phyloP scores from a whole-genome alignment of 345 rosid genomes.

The Syzygium oleosum region DNA sequence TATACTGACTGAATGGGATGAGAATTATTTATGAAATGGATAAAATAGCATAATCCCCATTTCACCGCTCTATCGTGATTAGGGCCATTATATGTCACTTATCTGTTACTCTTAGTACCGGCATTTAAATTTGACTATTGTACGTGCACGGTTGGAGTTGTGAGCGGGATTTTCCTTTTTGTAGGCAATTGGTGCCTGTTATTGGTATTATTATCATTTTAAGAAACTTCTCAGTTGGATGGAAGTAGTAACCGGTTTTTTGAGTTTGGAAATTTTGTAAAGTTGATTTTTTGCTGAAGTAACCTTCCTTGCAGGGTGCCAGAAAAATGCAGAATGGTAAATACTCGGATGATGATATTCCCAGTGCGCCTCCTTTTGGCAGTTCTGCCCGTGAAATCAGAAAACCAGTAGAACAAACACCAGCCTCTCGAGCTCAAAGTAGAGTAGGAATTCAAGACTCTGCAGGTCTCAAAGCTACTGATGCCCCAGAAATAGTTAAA shows the following conservation, averaged over 20 bases:
- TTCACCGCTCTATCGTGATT: not conserved
- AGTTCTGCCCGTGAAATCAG: constrained; percentile 45
- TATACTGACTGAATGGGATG: not conserved
- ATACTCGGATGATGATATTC: constrained; percentile 44
- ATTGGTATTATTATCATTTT: not conserved
- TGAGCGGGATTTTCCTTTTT: not conserved
- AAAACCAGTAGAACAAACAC: constrained; percentile 15
- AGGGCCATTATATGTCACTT: not conserved
- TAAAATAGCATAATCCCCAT: not conserved
- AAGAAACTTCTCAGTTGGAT: not conserved
- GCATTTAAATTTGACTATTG: not conserved
- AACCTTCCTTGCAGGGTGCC: constrained; percentile 32
- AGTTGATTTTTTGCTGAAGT: not conserved
- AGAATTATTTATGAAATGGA: not conserved
- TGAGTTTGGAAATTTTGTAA: not conserved
- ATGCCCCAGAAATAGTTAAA: constrained; percentile 17
- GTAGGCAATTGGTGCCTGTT: not conserved
- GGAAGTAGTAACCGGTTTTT: not conserved
- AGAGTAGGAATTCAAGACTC: constrained; percentile 3
- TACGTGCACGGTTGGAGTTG: not conserved
- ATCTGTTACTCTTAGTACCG: not conserved
- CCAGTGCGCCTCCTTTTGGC: constrained; percentile 88
- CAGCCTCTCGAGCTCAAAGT: constrained; percentile 13
- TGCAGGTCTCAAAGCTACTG: constrained; percentile 9
- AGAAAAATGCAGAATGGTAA: constrained; percentile 24